Conservation (phyloP, 345 rosid genomes). For the Hibiscus tridactylites region DNA sequence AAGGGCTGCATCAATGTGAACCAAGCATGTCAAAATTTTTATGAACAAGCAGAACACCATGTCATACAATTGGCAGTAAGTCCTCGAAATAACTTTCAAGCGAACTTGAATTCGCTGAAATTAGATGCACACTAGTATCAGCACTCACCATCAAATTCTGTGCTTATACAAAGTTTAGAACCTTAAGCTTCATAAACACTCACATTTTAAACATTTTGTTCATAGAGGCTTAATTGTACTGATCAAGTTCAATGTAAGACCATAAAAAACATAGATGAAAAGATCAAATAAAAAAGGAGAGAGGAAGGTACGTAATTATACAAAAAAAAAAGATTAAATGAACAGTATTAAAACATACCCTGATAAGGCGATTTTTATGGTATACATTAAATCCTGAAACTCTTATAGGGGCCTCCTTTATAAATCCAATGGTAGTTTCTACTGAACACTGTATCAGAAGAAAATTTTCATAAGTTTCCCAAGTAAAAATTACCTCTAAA, state of each 20-base stretch:
- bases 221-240: not conserved
- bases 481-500: constrained; percentile 2
- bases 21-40: not conserved
- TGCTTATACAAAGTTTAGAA: not conserved
- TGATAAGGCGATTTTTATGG: constrained; percentile 89
- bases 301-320: too few species aligned
- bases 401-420: constrained; percentile 53
- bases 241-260: not conserved
- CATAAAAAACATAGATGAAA: not conserved
- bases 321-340: too few species aligned
- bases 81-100: not conserved
- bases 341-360: constrained; percentile 37
- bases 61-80: not conserved
- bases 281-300: too few species aligned
- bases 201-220: not conserved
- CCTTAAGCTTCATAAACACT: not conserved
- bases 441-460: constrained; percentile 36
- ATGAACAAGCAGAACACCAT: not conserved
- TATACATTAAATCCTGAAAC: constrained; percentile 72
- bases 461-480: constrained; percentile 3
- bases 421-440: constrained; percentile 68
- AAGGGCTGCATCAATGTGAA: constrained; percentile 55
- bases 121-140: not conserved
- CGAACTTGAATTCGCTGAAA: not conserved
- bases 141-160: not conserved